Evolutionary conservation across 345 rosid genomes (phyloP).

Genomic region (Rubroshorea leprosula): DNA sequence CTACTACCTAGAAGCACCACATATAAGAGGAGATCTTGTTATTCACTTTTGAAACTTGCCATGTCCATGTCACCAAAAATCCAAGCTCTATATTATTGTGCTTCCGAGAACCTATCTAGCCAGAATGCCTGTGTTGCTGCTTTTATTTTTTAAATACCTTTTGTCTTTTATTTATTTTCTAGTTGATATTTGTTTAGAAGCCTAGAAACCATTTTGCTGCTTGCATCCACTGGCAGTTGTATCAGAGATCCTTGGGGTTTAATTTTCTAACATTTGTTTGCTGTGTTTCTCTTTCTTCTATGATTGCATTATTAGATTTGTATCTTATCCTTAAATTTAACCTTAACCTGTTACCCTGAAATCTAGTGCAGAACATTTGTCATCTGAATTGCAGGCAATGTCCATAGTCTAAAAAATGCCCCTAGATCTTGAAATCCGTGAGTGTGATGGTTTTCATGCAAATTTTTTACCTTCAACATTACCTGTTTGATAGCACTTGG

Average conservation of each 20-base stretch:
- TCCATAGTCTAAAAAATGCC: conserved; percentile 4
- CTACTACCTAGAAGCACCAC: conserved; percentile 66
- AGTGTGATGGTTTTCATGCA: too few species aligned
- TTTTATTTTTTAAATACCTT: conserved; percentile 25
- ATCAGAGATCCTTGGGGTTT: conserved; percentile 18
- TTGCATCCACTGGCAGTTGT: conserved; percentile 30
- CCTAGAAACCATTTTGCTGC: conserved; percentile 32
- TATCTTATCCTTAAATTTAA: conserved; percentile 8
- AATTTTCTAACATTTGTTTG: conserved; percentile 5
- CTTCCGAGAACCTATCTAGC: conserved; percentile 53
- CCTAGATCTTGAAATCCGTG: too few species aligned
- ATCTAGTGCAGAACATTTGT: conserved; percentile 2
- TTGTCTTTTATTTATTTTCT: conserved; percentile 15
- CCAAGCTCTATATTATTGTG: conserved; percentile 51
- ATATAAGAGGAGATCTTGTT: conserved; percentile 42
- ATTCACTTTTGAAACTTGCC: conserved; percentile 40
- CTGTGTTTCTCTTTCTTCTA: conserved; percentile 2
- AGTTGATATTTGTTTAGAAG: conserved; percentile 17
- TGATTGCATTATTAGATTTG: conserved; percentile 8
- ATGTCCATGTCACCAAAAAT: conserved; percentile 48
- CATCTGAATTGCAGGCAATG: conserved; percentile 15
- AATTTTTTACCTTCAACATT: too few species aligned
- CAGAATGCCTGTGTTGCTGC: conserved; percentile 39
- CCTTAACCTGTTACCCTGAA: conserved; percentile 18
- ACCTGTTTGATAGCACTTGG: too few species aligned